Conservation (phyloP, 257 asterid species). For the Solanum sitiens region DNA sequence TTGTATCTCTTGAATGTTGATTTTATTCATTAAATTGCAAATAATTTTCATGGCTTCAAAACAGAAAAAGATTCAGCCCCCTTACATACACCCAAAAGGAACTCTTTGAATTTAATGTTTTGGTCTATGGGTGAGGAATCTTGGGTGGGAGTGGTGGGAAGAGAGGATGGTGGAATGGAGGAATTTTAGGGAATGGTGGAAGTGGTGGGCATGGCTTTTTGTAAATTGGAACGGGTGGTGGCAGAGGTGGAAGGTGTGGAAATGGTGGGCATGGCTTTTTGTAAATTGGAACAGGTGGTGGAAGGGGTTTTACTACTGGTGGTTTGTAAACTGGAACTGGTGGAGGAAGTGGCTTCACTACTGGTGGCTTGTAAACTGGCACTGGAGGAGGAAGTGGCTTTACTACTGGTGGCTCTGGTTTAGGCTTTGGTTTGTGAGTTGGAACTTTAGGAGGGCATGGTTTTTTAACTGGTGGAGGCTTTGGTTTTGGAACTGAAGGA, state of each 20-base stretch:
- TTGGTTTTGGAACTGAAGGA: conserved; percentile 4
- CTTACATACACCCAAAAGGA: not conserved
- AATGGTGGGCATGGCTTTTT: conserved; percentile 38
- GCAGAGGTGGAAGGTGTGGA: conserved; percentile 38
- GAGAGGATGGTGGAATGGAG: conserved; percentile 44
- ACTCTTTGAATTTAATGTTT: not conserved
- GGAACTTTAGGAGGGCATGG: not conserved
- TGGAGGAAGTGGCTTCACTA: conserved; percentile 25
- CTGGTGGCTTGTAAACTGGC: conserved; percentile 21
- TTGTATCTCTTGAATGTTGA: not conserved
- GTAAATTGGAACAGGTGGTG: conserved; percentile 32
- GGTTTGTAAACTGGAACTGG: conserved; percentile 20
- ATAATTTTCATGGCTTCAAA: not conserved
- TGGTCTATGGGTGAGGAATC: conserved; percentile 6
- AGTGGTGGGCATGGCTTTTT: conserved; percentile 38
- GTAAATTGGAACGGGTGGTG: conserved; percentile 31
- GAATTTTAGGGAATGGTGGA: conserved; percentile 55
- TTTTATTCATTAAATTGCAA: not conserved
- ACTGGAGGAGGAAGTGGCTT: conserved; percentile 33
- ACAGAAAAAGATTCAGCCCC: not conserved
- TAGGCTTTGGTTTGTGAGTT: not conserved
- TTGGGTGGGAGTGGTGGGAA: conserved; percentile 59
- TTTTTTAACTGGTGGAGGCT: not conserved
- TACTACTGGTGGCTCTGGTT: not conserved
- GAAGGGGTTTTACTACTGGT: conserved; percentile 12